Conservation (phyloP, 306 rosid species). For the Cicer bijugum region DNA sequence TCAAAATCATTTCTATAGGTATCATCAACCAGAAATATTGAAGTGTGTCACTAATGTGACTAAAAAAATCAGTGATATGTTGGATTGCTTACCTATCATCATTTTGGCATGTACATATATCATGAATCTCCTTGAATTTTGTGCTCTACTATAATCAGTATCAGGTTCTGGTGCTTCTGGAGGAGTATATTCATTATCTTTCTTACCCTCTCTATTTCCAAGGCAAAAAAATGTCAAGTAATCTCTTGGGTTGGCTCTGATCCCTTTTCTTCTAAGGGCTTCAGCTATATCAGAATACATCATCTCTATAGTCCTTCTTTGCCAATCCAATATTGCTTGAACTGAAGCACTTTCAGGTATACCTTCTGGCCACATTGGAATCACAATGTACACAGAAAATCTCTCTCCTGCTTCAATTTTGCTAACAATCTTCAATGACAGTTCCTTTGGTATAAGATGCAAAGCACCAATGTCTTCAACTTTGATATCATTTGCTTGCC, state of each 20-base stretch:
- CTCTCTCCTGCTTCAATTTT: constrained; percentile 83
- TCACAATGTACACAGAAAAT: constrained; percentile 70
- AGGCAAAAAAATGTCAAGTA: constrained; percentile 84
- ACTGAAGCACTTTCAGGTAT: constrained; percentile 79
- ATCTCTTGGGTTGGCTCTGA: constrained; percentile 45
- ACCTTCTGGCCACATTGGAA: constrained; percentile 98
- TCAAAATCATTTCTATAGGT: too few species aligned
- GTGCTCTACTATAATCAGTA: constrained; percentile 69
- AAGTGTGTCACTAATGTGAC: background rate
- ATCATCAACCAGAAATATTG: background rate
- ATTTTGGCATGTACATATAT: constrained; percentile 94
- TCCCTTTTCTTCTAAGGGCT: constrained; percentile 61
- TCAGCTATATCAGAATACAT: constrained; percentile 73
- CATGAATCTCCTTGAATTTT: constrained; percentile 66
- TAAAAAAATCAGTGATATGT: background rate
- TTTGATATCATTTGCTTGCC: constrained; percentile 59
- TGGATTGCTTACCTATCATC: constrained; percentile 77
- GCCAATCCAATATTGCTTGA: constrained; percentile 90
- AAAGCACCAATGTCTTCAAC: constrained; percentile 73
- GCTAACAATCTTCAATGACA: constrained; percentile 78
- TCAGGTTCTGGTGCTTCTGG: constrained; percentile 60
- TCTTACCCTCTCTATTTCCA: constrained; percentile 60
- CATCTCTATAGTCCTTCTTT: constrained; percentile 82
- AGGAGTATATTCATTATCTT: constrained; percentile 54
- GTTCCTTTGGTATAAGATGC: constrained; percentile 83